Conservation (phyloP, 306 rosid species). For the Datisca glomerata region DNA sequence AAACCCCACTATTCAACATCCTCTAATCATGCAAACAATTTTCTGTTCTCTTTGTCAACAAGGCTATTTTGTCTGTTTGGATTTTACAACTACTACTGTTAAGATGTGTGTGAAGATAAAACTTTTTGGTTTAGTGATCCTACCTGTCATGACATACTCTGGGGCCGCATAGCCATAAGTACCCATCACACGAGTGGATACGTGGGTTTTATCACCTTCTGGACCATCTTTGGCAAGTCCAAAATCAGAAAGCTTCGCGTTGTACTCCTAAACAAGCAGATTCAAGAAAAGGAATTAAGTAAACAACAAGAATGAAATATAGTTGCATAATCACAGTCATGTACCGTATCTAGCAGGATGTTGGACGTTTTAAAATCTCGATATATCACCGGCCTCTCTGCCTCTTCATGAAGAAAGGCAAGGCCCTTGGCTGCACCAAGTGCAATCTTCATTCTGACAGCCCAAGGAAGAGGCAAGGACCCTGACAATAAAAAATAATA, state of each 20-base stretch:
- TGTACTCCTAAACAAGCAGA: neutral
- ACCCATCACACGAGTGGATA: conserved; percentile 6
- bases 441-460: neutral
- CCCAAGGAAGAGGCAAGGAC: neutral
- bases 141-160: conserved; percentile 90
- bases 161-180: conserved; percentile 46
- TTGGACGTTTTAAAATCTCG: conserved; percentile 1
- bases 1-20: neutral
- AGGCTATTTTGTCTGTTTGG: too few species aligned
- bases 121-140: neutral
- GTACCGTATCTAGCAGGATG: neutral
- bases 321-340: neutral
- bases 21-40: too few species aligned
- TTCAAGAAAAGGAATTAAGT: neutral
- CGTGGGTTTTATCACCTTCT: conserved; percentile 1
- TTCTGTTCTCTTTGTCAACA: too few species aligned
- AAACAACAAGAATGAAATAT: neutral
- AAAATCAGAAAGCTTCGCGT: conserved; percentile 2
- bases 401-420: neutral
- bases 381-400: neutral
- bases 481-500: neutral
- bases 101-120: too few species aligned
- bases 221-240: conserved; percentile 5
- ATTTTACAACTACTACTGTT: too few species aligned
- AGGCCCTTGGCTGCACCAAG: neutral